phyloP scores from a whole-genome alignment of 441 rosid genomes.

The Populus hybrid region DNA sequence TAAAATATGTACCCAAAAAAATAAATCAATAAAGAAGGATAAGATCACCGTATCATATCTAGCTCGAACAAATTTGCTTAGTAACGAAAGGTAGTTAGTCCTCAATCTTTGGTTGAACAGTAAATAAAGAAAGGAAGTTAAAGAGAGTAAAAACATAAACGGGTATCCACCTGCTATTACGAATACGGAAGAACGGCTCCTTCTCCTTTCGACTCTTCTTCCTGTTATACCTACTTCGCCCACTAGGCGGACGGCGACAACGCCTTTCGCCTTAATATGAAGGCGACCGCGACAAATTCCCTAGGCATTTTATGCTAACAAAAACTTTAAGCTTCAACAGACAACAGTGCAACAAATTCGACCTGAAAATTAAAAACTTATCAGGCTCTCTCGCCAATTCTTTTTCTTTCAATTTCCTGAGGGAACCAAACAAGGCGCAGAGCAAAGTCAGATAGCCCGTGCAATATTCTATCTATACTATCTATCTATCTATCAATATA shows the following conservation, averaged over 20 bases:
- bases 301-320: slow-evolving; percentile 54
- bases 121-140: slow-evolving; percentile 17
- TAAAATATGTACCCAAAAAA: slow-evolving; percentile 9
- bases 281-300: slow-evolving; percentile 76
- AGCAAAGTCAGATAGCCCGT: not conserved
- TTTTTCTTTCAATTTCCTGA: not conserved
- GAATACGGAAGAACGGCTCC: slow-evolving; percentile 81
- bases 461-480: no score
- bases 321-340: not conserved
- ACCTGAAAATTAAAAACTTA: not conserved
- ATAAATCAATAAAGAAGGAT: slow-evolving; percentile 21
- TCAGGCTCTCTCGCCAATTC: not conserved
- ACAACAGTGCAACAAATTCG: not conserved
- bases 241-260: slow-evolving; percentile 69
- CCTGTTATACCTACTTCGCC: slow-evolving; percentile 63
- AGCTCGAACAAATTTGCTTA: slow-evolving; percentile 27
- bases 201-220: slow-evolving; percentile 77
- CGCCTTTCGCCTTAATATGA: slow-evolving; percentile 63
- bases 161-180: slow-evolving; percentile 93
- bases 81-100: slow-evolving; percentile 32
- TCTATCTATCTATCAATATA: not conserved
- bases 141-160: slow-evolving; percentile 33
- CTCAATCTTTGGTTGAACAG: slow-evolving; percentile 36
- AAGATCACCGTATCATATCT: slow-evolving; percentile 27
- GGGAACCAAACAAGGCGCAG: not conserved